Percentiles rank a stretch among this genome's conserved stretches.
phyloP scores from a whole-genome alignment of 2,329 filamentous ascomycete species.

The Ascochyta lentis region DNA sequence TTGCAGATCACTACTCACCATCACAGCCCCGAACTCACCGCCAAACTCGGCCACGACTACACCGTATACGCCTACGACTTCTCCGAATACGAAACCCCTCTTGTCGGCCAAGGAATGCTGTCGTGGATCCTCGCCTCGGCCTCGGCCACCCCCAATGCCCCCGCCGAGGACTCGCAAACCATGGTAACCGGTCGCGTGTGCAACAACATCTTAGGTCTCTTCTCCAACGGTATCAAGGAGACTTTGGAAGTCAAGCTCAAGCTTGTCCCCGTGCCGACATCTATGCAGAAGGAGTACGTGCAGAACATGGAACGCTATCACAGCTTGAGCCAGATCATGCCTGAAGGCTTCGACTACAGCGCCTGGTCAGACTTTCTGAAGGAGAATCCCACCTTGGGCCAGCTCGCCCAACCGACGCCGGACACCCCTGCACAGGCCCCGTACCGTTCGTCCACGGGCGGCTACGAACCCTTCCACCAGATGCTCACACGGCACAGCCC shows the following conservation, averaged over 20 bases:
- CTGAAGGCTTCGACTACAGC: constrained; percentile 69
- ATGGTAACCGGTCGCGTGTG: constrained; percentile 90
- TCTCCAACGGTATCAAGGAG: constrained; percentile 82
- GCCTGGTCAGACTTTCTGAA: constrained; percentile 83
- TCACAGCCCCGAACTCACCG: constrained; percentile 83
- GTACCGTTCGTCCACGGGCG: constrained; percentile 34
- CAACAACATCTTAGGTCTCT: constrained; percentile 82
- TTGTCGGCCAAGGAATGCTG: constrained; percentile 94
- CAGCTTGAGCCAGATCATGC: constrained; percentile 63
- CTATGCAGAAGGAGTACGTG: constrained; percentile 65
- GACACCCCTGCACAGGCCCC: constrained; percentile 22
- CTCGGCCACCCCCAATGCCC: constrained; percentile 61
- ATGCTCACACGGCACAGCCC: constrained; percentile 46
- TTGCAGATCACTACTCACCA: constrained; percentile 23
- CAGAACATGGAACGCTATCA: constrained; percentile 67
- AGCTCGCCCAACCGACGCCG: constrained; percentile 39
- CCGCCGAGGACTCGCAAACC: constrained; percentile 67
- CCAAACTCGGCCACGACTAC: constrained; percentile 78
- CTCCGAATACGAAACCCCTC: constrained; percentile 89
- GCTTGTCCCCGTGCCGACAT: constrained; percentile 76
- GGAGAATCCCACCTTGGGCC: constrained; percentile 63
- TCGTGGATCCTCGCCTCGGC: constrained; percentile 77
- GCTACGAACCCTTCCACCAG: constrained; percentile 47
- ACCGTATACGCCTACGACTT: constrained; percentile 98
- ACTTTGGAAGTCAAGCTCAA: constrained; percentile 93